Percentiles rank a stretch among this genome's conserved stretches.
phyloP scores from a whole-genome alignment of 768 basidiomycete species.

The Leccinum subgranulosum region DNA sequence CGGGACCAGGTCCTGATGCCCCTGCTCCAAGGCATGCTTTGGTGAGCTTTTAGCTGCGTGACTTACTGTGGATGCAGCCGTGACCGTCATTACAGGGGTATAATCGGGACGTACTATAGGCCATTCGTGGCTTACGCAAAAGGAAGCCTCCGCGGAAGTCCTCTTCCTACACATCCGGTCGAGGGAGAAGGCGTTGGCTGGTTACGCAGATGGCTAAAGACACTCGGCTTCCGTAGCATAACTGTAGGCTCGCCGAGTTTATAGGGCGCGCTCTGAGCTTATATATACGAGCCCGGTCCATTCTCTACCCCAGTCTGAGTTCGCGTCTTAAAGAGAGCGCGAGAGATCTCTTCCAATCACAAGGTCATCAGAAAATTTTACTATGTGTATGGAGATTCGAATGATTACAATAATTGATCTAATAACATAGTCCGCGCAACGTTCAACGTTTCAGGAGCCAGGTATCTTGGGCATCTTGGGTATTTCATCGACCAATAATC shows the following conservation, averaged over 20 bases:
- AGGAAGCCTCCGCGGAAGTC: constrained; percentile 13
- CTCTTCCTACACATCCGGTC: constrained; percentile 10
- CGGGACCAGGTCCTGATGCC: constrained; percentile 70
- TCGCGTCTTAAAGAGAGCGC: not conserved
- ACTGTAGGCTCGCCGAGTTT: constrained; percentile 26
- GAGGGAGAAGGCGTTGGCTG: constrained; percentile 31
- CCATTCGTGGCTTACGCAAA: constrained; percentile 27
- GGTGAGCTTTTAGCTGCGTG: constrained; percentile 40
- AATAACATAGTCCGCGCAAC: not conserved
- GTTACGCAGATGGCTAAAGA: constrained; percentile 29
- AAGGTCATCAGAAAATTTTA: not conserved
- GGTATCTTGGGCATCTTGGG: not conserved
- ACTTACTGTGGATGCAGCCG: not conserved
- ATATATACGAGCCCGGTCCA: not conserved
- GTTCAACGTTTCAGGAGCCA: not conserved
- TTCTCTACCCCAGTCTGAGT: not conserved
- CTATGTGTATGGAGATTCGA: not conserved
- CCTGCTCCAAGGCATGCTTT: constrained; percentile 61
- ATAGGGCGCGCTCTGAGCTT: constrained; percentile 1
- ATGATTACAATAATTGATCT: not conserved
- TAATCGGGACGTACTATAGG: constrained; percentile 31
- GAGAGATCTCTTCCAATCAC: not conserved
- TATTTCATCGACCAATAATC: not conserved
- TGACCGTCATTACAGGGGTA: constrained; percentile 22
- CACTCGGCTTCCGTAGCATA: constrained; percentile 27